Conservation (phyloP, 2,329 filamentous ascomycete species). For the Apiospora koreana region DNA sequence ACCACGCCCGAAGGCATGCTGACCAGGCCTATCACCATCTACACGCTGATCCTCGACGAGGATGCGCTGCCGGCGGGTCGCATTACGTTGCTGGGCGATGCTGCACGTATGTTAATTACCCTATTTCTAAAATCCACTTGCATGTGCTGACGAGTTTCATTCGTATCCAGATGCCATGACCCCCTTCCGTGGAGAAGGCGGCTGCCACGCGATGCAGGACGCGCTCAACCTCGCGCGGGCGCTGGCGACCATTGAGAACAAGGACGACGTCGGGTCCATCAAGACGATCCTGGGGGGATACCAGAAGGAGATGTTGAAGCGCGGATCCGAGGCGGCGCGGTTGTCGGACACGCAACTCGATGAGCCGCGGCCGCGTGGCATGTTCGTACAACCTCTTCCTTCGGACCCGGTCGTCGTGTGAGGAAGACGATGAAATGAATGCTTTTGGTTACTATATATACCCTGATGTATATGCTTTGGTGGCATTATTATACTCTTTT, state of each 20-base stretch:
- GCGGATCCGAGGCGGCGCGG: slow-evolving; percentile 25
- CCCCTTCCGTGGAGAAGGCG: slow-evolving; percentile 26
- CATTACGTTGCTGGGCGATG: slow-evolving; percentile 23
- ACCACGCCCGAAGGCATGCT: slow-evolving; percentile 17
- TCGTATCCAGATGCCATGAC: not conserved
- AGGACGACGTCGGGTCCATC: slow-evolving; percentile 16
- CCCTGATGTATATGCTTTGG: no score
- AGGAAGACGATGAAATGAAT: not conserved
- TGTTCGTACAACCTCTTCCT: not conserved
- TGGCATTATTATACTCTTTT: no score
- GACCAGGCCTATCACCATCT: slow-evolving; percentile 5
- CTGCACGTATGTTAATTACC: slow-evolving; percentile 20
- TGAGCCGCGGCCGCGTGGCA: not conserved
- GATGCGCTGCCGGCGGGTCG: slow-evolving; percentile 21
- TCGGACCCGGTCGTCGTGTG: not conserved
- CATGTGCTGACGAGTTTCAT: not conserved
- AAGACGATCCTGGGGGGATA: slow-evolving; percentile 23
- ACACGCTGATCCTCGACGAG: slow-evolving; percentile 17
- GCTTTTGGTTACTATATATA: not conserved
- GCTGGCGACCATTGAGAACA: slow-evolving; percentile 21
- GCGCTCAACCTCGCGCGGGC: slow-evolving; percentile 43
- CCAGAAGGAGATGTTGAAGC: slow-evolving; percentile 28
- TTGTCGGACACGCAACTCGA: slow-evolving; percentile 20
- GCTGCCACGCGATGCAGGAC: slow-evolving; percentile 41
- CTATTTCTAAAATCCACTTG: not conserved